Conservation (phyloP, 148 eudicot genomes). For the Nepenthes mirabilis region DNA sequence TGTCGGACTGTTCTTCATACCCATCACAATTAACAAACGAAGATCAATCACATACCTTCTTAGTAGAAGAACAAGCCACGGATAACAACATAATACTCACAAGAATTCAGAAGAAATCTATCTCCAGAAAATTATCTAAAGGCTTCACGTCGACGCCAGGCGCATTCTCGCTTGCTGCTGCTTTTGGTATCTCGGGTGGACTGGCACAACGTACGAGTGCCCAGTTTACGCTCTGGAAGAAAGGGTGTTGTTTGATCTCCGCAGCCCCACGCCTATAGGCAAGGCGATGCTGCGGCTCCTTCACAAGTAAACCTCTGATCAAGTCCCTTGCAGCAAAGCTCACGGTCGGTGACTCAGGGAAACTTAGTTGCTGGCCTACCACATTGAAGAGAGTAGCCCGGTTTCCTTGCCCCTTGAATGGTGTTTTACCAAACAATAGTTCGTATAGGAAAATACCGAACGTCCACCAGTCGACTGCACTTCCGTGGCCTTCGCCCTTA, state of each 20-base stretch:
- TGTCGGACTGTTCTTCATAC: too few relatives aligned
- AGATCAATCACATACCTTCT: too few relatives aligned
- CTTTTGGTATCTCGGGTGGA: conserved; percentile 59
- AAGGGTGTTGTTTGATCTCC: conserved; percentile 90
- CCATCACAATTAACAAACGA: too few relatives aligned
- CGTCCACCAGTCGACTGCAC: conserved; percentile 99
- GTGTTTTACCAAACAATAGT: conserved; percentile 70
- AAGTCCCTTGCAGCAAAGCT: conserved; percentile 92
- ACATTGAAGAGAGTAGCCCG: conserved; percentile 85
- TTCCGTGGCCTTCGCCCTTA: conserved; percentile 92
- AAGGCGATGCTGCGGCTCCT: conserved; percentile 88
- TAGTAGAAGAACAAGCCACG: too few relatives aligned
- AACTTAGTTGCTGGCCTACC: conserved; percentile 75
- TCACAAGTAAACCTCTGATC: conserved; percentile 77
- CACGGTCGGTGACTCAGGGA: conserved; percentile 64
- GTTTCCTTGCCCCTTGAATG: conserved; percentile 70
- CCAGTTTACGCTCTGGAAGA: conserved; percentile 92
- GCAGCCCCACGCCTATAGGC: conserved; percentile 95
- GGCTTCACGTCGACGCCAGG: conserved; percentile 52
- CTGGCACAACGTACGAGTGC: conserved; percentile 82
- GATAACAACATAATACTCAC: too few relatives aligned
- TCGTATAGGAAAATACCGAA: conserved; percentile 86
- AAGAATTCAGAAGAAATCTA: conserved; percentile 64
- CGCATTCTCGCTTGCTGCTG: conserved; percentile 12
- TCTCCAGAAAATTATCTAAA: conserved; percentile 62